A percentile compares a stretch with the other conserved stretches of the same genome.
These are phyloP conservation scores for Penicillium janthinellum DNA, from an alignment of 2,329 filamentous ascomycete species.

Conservation along the genomic window DNA sequence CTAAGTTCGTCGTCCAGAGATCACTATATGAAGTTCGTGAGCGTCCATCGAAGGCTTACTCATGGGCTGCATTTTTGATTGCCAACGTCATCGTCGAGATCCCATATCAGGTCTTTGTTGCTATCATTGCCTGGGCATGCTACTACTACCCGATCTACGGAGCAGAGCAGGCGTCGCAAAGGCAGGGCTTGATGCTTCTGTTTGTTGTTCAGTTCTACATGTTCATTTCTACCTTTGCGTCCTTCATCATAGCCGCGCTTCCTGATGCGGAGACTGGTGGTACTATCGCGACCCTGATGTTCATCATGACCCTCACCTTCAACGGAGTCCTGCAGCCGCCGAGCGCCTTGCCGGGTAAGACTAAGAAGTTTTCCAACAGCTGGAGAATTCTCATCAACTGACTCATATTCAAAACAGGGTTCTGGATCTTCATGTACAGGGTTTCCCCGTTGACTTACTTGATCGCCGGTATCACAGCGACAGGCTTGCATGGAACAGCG, in stretches of 20 bases:
- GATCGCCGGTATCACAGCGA: conserved; percentile 70
- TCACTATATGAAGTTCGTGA: conserved; percentile 83
- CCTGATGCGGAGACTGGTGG: conserved; percentile 74
- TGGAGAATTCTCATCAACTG: neutral
- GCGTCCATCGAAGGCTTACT: conserved; percentile 79
- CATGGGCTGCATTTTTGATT: conserved; percentile 83
- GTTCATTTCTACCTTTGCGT: conserved; percentile 79
- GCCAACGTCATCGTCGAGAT: conserved; percentile 82
- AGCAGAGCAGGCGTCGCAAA: conserved; percentile 64
- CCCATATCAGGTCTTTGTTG: conserved; percentile 76
- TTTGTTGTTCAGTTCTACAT: conserved; percentile 74
- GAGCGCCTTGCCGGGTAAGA: conserved; percentile 54
- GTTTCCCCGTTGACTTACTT: conserved; percentile 82
- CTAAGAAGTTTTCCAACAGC: neutral
- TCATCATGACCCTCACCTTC: conserved; percentile 73
- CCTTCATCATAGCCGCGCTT: conserved; percentile 74
- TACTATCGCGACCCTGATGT: conserved; percentile 74
- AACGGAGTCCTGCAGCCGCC: conserved; percentile 70
- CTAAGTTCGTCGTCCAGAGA: conserved; percentile 80
- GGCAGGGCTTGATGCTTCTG: conserved; percentile 78
- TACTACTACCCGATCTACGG: conserved; percentile 81
- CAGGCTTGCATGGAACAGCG: conserved; percentile 66
- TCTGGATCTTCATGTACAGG: conserved; percentile 86
- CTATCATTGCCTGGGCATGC: conserved; percentile 73
- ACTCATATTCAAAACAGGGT: conserved; percentile 42